Base-by-base conservation (phyloP, 1,139 yeast genomes). In the Hemisphaericaspora xylofermentans region DNA sequence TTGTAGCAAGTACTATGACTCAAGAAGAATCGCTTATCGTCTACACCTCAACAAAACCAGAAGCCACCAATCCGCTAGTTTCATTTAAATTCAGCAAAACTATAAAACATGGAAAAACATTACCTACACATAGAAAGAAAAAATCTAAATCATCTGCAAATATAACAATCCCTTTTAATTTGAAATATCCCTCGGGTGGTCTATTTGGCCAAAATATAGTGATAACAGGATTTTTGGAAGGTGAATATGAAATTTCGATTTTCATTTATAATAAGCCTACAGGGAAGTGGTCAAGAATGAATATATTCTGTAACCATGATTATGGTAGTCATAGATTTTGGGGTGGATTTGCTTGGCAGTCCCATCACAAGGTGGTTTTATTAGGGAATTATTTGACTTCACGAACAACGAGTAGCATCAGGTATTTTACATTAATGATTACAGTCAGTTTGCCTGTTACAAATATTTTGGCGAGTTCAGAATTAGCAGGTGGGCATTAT, bases 321-420 rank as follows among this genome's bases (percentile, higher is more conserved):
- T 65, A 71, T 35, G 77, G 78, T 15, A 70, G 76, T 7, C 86
- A 83, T 52, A 63, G 84, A 39, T 72, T 82, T 42, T 78, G 86
- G 78, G 82, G 80, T 45, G 80, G 86, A 0, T 81, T 76, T 60
- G 80, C 80, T 0, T 84, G 93, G 93, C 75, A 74, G 35, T 82
- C 89, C 1, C 93, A 84, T 60, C 91, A 84, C 54, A 80, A 80
- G 54, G 81, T 83, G 2, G 69, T 75, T 6, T 61, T 76, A 36
- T 57, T 79, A 43, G 93, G 88, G 0, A 69, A 75, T 44, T 64
- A 63, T 35, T 62, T 68, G 15, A 74, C 80, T 17, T 71, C 78
- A 2, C 63, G 65, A 31, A 66, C 78, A 9, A 64, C 78, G 7
- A 74, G 82, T 43, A 68, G 82, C 36, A 70, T 81, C 5, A 76